Conservation (phyloP, 495 filamentous ascomycete species). For the Penicillium bialowiezense region DNA sequence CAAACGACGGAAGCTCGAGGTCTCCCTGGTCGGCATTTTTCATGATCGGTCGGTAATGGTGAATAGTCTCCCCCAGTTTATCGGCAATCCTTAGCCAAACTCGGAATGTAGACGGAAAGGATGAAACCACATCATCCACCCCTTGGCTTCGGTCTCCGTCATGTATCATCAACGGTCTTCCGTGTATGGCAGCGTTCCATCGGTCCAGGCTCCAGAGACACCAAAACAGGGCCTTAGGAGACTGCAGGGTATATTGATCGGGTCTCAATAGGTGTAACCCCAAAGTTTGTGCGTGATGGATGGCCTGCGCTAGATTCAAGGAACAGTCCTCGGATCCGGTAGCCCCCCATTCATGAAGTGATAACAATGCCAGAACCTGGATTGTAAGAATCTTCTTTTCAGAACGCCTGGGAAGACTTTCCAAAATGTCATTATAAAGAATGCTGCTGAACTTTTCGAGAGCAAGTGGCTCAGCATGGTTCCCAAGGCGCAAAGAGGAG, state of each 20-base stretch:
- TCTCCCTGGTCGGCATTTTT: slow-evolving; percentile 30
- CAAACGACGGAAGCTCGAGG: slow-evolving; percentile 55
- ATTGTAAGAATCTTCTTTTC: slow-evolving; percentile 27
- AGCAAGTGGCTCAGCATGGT: slow-evolving; percentile 7
- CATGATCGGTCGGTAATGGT: slow-evolving; percentile 52
- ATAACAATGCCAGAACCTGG: slow-evolving; percentile 34
- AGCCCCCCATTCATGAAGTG: slow-evolving; percentile 31
- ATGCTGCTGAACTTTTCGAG: slow-evolving; percentile 22
- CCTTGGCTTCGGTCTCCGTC: slow-evolving; percentile 51
- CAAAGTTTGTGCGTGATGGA: slow-evolving; percentile 57
- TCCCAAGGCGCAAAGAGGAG: slow-evolving; percentile 20
- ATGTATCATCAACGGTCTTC: slow-evolving; percentile 59
- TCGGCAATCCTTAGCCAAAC: slow-evolving; percentile 44
- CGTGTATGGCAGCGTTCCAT: slow-evolving; percentile 55
- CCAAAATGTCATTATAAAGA: slow-evolving; percentile 20
- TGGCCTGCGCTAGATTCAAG: slow-evolving; percentile 30
- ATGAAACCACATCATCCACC: slow-evolving; percentile 16
- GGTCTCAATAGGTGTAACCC: slow-evolving; percentile 49
- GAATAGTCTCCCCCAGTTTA: slow-evolving; percentile 56
- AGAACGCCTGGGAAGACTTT: slow-evolving; percentile 17
- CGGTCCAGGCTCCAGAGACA: slow-evolving; percentile 62
- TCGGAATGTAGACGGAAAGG: slow-evolving; percentile 30
- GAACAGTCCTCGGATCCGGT: slow-evolving; percentile 32
- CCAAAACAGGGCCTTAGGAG: slow-evolving; percentile 52
- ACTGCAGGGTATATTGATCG: slow-evolving; percentile 20